Evolutionary conservation across 306 rosid species (phyloP).

Genomic region (Rosa chinensis): DNA sequence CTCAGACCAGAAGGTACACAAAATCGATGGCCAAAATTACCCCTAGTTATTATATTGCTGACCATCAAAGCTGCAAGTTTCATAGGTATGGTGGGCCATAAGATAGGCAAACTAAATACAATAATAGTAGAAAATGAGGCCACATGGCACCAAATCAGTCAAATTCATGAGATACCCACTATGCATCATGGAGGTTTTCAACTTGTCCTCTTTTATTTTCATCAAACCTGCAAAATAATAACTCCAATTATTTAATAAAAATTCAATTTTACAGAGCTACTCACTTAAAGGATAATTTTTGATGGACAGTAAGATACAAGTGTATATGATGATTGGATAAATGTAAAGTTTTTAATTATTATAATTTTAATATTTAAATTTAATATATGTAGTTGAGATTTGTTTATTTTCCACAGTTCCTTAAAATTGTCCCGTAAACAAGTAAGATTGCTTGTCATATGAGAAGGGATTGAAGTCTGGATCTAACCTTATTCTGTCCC

Average conservation of each 20-base stretch:
- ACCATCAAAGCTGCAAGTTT: constrained; percentile 31
- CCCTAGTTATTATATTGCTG: constrained; percentile 1
- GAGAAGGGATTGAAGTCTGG: not conserved
- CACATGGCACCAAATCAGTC: constrained; percentile 52
- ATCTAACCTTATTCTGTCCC: not conserved
- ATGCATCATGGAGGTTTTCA: constrained; percentile 41
- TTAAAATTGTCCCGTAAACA: too few species aligned
- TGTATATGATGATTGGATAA: too few species aligned
- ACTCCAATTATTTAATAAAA: not conserved
- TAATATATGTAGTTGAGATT: too few species aligned
- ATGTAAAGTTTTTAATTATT: too few species aligned
- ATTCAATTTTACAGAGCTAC: too few species aligned
- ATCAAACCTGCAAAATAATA: not conserved
- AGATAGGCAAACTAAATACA: constrained; percentile 11
- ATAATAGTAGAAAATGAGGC: constrained; percentile 14
- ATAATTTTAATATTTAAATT: too few species aligned
- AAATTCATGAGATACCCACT: constrained; percentile 72
- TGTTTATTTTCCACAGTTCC: too few species aligned
- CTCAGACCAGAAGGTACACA: not conserved
- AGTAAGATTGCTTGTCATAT: too few species aligned
- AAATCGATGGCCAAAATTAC: constrained; percentile 29
- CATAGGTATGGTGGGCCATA: constrained; percentile 32
- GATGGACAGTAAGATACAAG: too few species aligned
- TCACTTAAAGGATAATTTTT: too few species aligned
- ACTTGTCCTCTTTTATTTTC: constrained; percentile 25